Evolutionary conservation across 2,329 filamentous ascomycete species (phyloP).

Genomic region (Aquanectria penicillioides): DNA sequence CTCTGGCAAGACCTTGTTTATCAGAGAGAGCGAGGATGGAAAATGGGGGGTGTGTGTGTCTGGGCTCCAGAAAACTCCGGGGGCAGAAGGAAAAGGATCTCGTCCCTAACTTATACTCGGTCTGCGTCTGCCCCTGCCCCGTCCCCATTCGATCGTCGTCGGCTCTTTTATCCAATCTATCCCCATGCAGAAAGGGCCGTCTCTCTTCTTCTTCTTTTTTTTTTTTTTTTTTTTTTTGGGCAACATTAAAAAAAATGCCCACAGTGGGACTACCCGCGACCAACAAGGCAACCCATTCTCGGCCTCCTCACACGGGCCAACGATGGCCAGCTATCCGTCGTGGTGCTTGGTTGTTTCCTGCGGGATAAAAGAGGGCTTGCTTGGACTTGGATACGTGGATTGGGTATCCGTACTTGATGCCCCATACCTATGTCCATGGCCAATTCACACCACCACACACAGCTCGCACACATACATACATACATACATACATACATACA

Average conservation of each 20-base stretch:
- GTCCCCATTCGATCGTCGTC: constrained; percentile 40
- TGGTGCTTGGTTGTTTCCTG: constrained; percentile 36
- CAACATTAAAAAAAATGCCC: constrained; percentile 23
- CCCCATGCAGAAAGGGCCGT: too few relatives aligned
- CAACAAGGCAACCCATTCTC: constrained; percentile 42
- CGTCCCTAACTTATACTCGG: constrained; percentile 53
- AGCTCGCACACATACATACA: constrained; percentile 18
- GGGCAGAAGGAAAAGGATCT: too few relatives aligned
- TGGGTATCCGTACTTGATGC: constrained; percentile 53
- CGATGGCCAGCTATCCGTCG: too few relatives aligned
- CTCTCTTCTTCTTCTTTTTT: constrained; percentile 32
- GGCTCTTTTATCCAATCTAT: too few relatives aligned
- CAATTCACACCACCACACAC: constrained; percentile 42
- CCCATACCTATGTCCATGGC: constrained; percentile 43
- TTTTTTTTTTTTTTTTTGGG: not conserved
- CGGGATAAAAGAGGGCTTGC: constrained; percentile 49
- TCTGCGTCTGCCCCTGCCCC: constrained; percentile 35
- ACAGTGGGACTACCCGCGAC: constrained; percentile 43
- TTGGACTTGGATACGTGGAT: constrained; percentile 45
- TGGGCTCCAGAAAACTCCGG: too few relatives aligned
- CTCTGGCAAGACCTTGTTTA: too few relatives aligned
- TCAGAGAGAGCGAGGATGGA: too few relatives aligned
- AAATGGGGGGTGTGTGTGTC: too few relatives aligned
- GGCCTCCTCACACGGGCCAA: constrained; percentile 39
- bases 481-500: not conserved